phyloP scores from a whole-genome alignment of 1,139 yeast species.

The Eremothecium cymbalariae region DNA sequence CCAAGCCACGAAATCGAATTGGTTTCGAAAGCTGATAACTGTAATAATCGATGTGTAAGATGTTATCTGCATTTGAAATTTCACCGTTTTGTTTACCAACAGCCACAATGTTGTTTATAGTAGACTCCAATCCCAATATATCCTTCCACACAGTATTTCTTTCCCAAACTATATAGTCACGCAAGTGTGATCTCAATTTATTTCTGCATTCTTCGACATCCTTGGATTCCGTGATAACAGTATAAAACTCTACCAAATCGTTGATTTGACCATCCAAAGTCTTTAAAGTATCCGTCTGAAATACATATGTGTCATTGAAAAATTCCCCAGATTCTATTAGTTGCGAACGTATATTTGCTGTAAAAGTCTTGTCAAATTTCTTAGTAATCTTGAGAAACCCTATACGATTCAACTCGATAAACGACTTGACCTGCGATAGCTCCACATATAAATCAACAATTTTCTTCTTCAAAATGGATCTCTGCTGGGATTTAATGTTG shows the following conservation, averaged over 20 bases:
- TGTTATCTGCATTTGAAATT: conserved; percentile 14
- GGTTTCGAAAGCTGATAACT: conserved; percentile 27
- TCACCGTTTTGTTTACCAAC: conserved; percentile 19
- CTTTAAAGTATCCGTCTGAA: conserved; percentile 38
- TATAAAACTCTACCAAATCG: conserved; percentile 42
- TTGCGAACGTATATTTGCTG: conserved; percentile 40
- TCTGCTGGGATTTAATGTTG: conserved; percentile 33
- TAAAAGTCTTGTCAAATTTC: conserved; percentile 59
- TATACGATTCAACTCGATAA: conserved; percentile 55
- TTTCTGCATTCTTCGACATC: conserved; percentile 26
- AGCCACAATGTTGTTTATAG: conserved; percentile 28
- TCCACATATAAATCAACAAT: conserved; percentile 51
- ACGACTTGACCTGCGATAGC: conserved; percentile 57
- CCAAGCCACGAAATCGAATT: conserved; percentile 36
- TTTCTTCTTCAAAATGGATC: conserved; percentile 49
- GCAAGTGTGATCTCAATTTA: conserved; percentile 47
- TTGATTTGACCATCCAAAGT: conserved; percentile 42
- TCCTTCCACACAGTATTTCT: conserved; percentile 68
- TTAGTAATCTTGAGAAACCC: conserved; percentile 63
- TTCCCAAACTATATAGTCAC: conserved; percentile 73
- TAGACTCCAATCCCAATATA: conserved; percentile 55
- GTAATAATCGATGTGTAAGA: conserved; percentile 26
- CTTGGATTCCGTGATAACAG: conserved; percentile 32
- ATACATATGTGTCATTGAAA: conserved; percentile 40
- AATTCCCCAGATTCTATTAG: conserved; percentile 39